phyloP scores from a whole-genome alignment of 176 grass and related monocot genomes.

The Puccinellia tenuiflora region DNA sequence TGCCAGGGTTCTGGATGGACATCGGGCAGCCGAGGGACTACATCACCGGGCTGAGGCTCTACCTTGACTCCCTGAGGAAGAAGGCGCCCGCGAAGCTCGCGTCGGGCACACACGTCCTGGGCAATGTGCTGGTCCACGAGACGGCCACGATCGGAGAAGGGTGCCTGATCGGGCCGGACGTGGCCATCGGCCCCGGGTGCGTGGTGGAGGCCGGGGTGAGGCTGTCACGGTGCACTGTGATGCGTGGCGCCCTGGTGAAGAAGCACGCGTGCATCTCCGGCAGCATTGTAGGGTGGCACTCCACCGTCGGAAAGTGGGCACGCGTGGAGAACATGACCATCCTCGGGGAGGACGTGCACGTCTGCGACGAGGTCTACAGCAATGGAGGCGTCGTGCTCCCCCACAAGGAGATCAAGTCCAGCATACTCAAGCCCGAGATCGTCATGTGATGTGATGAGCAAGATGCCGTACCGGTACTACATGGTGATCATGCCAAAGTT shows the following conservation, averaged over 20 bases:
- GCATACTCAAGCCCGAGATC: constrained; percentile 84
- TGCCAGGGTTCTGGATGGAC: constrained; percentile 93
- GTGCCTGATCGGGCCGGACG: constrained; percentile 79
- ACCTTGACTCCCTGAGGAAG: constrained; percentile 77
- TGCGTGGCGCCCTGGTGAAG: constrained; percentile 79
- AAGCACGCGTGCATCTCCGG: constrained; percentile 79
- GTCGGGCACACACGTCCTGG: constrained; percentile 53
- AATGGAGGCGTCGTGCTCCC: constrained; percentile 88
- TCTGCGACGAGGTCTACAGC: constrained; percentile 91
- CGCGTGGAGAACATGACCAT: constrained; percentile 96
- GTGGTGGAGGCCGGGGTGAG: constrained; percentile 76
- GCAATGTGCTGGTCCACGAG: constrained; percentile 83
- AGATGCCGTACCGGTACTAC: background rate
- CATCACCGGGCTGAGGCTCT: constrained; percentile 80
- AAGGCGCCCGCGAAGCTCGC: constrained; percentile 45
- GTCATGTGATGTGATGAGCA: constrained; percentile 57
- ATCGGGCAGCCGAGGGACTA: constrained; percentile 88
- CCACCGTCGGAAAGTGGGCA: constrained; percentile 80
- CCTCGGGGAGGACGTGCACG: constrained; percentile 83
- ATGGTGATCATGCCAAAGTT: background rate
- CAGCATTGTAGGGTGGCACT: constrained; percentile 88
- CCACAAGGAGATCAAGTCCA: constrained; percentile 94
- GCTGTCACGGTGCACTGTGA: constrained; percentile 76
- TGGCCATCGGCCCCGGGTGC: constrained; percentile 65
- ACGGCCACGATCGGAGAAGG: constrained; percentile 65